A percentile compares a stretch with the other conserved stretches of the same genome.
phyloP scores from a whole-genome alignment of 306 rosid species.

The Cyclanthera cordifolia region DNA sequence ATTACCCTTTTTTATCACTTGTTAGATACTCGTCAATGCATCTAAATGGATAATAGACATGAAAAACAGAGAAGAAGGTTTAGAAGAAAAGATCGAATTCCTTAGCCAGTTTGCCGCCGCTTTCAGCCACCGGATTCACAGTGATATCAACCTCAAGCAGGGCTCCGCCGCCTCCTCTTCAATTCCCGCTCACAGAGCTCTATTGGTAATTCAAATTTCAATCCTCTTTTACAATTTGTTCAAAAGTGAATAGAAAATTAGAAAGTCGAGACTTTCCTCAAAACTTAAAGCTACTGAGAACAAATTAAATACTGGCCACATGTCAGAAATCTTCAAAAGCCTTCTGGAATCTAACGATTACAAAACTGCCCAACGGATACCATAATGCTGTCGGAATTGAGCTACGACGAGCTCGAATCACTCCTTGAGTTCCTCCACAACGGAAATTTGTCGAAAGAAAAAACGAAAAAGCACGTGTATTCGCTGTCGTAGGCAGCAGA shows the following conservation, averaged over 20 bases:
- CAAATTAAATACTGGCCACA: conserved; percentile 42
- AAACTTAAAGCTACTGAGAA: too few species aligned
- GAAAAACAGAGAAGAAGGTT: conserved; percentile 23
- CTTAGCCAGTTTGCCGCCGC: conserved; percentile 39
- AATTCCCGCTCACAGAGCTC: conserved; percentile 55
- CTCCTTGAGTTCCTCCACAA: conserved; percentile 59
- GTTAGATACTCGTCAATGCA: conserved; percentile 40
- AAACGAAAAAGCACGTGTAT: conserved; percentile 44
- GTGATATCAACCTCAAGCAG: conserved; percentile 46
- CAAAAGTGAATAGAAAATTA: too few species aligned
- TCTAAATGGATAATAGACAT: conserved; percentile 28
- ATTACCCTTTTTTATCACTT: neutral
- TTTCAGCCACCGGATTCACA: conserved; percentile 43
- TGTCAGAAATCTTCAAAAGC: conserved; percentile 72
- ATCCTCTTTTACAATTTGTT: neutral
- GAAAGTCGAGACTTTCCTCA: too few species aligned
- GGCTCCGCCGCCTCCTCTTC: conserved; percentile 34
- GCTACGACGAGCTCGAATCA: conserved; percentile 44
- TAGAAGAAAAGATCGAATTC: conserved; percentile 34
- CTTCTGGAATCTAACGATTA: conserved; percentile 57
- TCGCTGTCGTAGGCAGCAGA: conserved; percentile 61
- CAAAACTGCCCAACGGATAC: conserved; percentile 41
- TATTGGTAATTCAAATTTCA: conserved; percentile 22
- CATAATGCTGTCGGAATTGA: conserved; percentile 43
- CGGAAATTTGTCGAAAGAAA: conserved; percentile 36